Evolutionary conservation across 164 flowering plant genomes (phyloP).

Genomic region (Vitis labrusca): DNA sequence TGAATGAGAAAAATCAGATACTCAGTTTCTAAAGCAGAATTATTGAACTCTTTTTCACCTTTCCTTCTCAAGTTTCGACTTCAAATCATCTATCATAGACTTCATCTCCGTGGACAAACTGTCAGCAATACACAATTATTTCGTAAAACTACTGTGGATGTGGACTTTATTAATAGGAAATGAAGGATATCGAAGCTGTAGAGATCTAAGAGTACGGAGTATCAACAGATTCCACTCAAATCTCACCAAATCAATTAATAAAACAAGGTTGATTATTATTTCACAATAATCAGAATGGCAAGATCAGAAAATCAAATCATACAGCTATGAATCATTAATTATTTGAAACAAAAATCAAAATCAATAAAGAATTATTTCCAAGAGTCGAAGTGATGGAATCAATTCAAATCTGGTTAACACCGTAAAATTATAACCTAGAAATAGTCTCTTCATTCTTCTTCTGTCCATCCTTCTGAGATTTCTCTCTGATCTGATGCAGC

Average conservation of each 20-base stretch:
- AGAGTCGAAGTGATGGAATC: no score
- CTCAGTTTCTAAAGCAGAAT: background rate
- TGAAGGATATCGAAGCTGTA: background rate
- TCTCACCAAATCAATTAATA: no score
- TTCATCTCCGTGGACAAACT: constrained; percentile 75
- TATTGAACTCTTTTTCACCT: constrained; percentile 40
- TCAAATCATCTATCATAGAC: constrained; percentile 69
- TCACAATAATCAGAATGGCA: no score
- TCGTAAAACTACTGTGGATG: background rate
- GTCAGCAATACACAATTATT: constrained; percentile 19
- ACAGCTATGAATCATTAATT: no score
- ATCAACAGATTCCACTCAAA: no score
- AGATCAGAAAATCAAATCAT: no score
- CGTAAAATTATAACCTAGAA: constrained; percentile 43
- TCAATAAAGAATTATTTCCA: no score
- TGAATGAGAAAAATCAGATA: background rate
- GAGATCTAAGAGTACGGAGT: no score
- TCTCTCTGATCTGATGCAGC: constrained; percentile 74
- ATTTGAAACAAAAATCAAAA: no score
- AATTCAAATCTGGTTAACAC: background rate
- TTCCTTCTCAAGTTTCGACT: constrained; percentile 78
- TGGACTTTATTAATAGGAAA: background rate
- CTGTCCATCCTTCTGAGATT: constrained; percentile 79
- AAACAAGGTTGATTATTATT: no score
- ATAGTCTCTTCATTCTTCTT: constrained; percentile 91